A percentile compares a stretch with the other conserved stretches of the same genome.
These are phyloP conservation scores for Vanrija pseudolonga DNA, from an alignment of 1,284 basidiomycete species.

Conservation along the genomic window DNA sequence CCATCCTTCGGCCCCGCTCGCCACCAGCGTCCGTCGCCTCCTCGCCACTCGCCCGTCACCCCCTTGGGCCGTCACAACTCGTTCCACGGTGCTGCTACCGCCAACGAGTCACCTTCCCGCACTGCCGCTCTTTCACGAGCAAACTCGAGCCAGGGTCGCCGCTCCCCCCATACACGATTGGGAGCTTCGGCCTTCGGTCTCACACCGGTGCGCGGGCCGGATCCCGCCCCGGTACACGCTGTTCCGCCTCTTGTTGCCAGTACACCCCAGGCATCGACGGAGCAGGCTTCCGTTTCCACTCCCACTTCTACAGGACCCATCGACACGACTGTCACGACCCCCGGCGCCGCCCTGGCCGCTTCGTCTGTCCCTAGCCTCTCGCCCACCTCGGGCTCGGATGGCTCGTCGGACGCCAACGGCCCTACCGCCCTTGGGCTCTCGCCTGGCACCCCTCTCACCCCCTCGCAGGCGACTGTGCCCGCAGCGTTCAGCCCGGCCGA, in stretches of 20 bases:
- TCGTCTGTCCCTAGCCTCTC: slow-evolving; percentile 9
- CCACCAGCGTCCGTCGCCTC: slow-evolving; percentile 15
- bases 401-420: background rate
- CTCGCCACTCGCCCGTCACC: slow-evolving; percentile 12
- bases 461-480: slow-evolving; percentile 10
- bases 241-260: too few relatives aligned
- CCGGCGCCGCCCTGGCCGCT: background rate
- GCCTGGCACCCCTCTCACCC: slow-evolving; percentile 12
- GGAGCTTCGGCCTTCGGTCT: slow-evolving; percentile 16
- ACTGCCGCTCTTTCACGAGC: slow-evolving; percentile 12
- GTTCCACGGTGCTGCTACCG: slow-evolving; percentile 13
- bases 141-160: slow-evolving; percentile 10
- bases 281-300: too few relatives aligned
- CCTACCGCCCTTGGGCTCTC: background rate
- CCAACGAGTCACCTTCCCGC: slow-evolving; percentile 6
- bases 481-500: background rate
- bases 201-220: slow-evolving; percentile 7
- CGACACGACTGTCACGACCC: background rate
- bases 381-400: slow-evolving; percentile 8
- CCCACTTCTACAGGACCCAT: background rate
- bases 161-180: slow-evolving; percentile 14
- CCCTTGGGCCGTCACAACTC: slow-evolving; percentile 11
- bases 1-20: slow-evolving; percentile 15
- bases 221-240: background rate
- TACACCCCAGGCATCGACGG: too few relatives aligned